These are phyloP conservation scores for Penicillium sp. DNA, from an alignment of 2,329 filamentous ascomycete species.

Conservation along the genomic window DNA sequence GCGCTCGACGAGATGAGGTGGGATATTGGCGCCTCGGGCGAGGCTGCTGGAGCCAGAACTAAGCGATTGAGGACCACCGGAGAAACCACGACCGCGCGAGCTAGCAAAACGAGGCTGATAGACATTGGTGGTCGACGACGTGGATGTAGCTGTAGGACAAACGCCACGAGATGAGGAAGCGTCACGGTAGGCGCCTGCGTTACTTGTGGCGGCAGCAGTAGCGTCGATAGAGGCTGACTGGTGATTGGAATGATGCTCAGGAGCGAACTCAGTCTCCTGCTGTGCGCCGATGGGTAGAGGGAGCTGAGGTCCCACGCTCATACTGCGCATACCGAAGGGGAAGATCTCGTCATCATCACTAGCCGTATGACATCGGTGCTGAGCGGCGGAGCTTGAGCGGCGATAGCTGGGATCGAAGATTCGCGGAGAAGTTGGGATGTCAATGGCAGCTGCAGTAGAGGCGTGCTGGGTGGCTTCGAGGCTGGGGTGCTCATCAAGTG, in stretches of 20 bases:
- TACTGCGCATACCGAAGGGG: conserved; percentile 46
- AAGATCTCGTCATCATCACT: conserved; percentile 47
- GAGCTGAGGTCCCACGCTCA: conserved; percentile 46
- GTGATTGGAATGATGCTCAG: conserved; percentile 18
- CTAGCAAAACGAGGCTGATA: conserved; percentile 41
- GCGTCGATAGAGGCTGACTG: conserved; percentile 20
- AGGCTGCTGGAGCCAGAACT: conserved; percentile 42
- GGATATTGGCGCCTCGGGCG: conserved; percentile 34
- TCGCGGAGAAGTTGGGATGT: conserved; percentile 50
- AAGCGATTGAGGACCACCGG: conserved; percentile 37
- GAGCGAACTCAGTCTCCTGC: conserved; percentile 32
- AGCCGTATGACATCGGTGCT: conserved; percentile 34
- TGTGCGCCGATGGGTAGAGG: conserved; percentile 32
- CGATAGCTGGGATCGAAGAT: conserved; percentile 41
- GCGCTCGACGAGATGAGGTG: conserved; percentile 34
- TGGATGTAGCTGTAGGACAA: conserved; percentile 28
- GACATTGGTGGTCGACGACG: conserved; percentile 31
- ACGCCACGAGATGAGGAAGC: conserved; percentile 5
- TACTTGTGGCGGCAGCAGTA: conserved; percentile 10
- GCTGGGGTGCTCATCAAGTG: conserved; percentile 37
- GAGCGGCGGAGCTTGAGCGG: conserved; percentile 46
- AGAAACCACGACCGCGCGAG: conserved; percentile 38
- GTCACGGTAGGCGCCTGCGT: not conserved
- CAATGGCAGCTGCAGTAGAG: conserved; percentile 44
- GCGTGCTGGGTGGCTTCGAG: conserved; percentile 34